Evolutionary conservation across 352 stramenopile species (phyloP).

Genomic region (Phytophthora sansomeana): DNA sequence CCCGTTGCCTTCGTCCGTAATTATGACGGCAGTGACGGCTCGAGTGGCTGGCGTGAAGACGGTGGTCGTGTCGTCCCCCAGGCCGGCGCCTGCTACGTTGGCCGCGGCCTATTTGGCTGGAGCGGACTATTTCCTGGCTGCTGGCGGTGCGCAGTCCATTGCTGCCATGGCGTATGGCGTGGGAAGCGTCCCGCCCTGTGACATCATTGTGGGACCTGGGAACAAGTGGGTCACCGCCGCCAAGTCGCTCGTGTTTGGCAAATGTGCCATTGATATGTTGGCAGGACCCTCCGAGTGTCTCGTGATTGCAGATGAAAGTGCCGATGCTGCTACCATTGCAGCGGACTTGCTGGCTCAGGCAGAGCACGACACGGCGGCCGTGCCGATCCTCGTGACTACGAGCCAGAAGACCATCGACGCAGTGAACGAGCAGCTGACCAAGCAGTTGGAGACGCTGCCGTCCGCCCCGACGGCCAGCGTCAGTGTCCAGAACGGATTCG

Average conservation of each 20-base stretch:
- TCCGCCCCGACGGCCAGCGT: slow-evolving; percentile 68
- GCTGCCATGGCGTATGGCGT: slow-evolving; percentile 97
- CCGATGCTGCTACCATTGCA: slow-evolving; percentile 74
- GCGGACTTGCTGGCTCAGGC: slow-evolving; percentile 87
- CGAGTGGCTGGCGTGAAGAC: slow-evolving; percentile 94
- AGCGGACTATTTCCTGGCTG: slow-evolving; percentile 89
- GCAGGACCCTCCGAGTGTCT: slow-evolving; percentile 98
- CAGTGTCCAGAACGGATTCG: slow-evolving; percentile 82
- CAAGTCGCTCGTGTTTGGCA: slow-evolving; percentile 97
- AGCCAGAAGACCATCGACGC: slow-evolving; percentile 85
- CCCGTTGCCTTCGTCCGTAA: slow-evolving; percentile 96
- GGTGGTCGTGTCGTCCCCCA: slow-evolving; percentile 95
- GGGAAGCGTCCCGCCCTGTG: slow-evolving; percentile 89
- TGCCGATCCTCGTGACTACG: slow-evolving; percentile 96
- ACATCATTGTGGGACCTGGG: slow-evolving; percentile 98
- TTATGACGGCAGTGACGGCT: slow-evolving; percentile 98
- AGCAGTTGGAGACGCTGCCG: slow-evolving; percentile 80
- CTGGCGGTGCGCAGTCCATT: slow-evolving; percentile 90
- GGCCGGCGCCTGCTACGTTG: slow-evolving; percentile 93
- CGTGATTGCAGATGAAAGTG: slow-evolving; percentile 95
- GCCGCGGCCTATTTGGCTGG: slow-evolving; percentile 94
- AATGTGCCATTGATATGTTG: slow-evolving; percentile 99
- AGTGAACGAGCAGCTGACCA: slow-evolving; percentile 89
- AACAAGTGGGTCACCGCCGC: slow-evolving; percentile 99
- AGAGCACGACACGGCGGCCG: slow-evolving; percentile 98